These are phyloP conservation scores for Syzygium oleosum DNA, from an alignment of 345 rosid species.

Conservation along the genomic window DNA sequence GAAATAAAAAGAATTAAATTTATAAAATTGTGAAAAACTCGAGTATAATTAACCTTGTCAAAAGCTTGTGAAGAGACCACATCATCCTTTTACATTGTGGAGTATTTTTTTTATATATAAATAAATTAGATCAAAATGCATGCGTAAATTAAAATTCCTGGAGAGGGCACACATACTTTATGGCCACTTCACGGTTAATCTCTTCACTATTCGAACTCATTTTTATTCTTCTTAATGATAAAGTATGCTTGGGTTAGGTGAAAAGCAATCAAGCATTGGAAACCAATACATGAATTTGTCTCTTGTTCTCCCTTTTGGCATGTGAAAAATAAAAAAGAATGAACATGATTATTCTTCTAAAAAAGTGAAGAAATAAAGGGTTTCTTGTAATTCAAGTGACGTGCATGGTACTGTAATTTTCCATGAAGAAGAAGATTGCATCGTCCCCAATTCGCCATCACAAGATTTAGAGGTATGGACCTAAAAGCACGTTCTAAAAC, in stretches of 20 bases:
- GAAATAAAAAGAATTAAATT: background rate
- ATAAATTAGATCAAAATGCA: no score
- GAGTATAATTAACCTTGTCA: background rate
- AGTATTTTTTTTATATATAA: no score
- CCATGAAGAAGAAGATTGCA: no score
- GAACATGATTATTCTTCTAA: no score
- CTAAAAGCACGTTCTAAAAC: no score
- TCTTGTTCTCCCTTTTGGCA: background rate
- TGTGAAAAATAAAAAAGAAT: background rate
- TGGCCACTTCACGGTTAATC: background rate
- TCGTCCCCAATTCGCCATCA: no score
- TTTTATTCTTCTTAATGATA: background rate
- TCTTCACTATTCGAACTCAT: background rate
- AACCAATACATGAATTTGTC: background rate
- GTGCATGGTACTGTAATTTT: no score
- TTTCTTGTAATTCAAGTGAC: no score
- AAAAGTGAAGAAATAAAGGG: no score
- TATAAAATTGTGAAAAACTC: background rate
- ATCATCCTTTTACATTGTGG: background rate
- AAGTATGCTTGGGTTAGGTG: background rate
- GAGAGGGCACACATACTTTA: background rate
- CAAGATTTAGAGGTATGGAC: no score
- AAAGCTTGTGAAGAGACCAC: background rate
- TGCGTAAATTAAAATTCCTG: background rate
- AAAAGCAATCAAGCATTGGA: background rate